Conservation (phyloP, 148 eudicot species). For the Heliamphora exappendiculata region DNA sequence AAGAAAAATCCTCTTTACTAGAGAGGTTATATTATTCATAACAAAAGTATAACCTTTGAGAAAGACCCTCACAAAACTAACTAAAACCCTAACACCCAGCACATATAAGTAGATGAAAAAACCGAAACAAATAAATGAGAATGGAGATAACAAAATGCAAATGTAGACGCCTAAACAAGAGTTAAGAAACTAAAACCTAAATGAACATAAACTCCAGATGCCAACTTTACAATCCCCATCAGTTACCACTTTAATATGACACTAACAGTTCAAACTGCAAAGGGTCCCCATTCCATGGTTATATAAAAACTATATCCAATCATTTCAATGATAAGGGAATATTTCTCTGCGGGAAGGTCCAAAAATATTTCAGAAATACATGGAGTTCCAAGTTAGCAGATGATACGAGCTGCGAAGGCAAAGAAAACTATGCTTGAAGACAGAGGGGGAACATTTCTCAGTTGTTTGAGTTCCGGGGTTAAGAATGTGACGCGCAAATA, state of each 20-base stretch:
- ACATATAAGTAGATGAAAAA: too few species aligned
- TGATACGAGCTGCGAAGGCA: not conserved
- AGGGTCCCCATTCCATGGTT: not conserved
- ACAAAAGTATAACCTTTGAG: too few species aligned
- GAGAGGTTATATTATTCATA: too few species aligned
- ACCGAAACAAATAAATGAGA: too few species aligned
- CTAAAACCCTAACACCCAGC: not conserved
- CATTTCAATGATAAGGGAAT: too few species aligned
- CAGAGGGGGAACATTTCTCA: not conserved
- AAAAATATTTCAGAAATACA: not conserved
- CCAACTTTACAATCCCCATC: not conserved
- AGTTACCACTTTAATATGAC: not conserved
- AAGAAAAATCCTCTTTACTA: too few species aligned
- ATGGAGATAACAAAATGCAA: too few species aligned
- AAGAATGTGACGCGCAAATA: not conserved
- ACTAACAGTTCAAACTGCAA: not conserved
- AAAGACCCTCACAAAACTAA: too few species aligned
- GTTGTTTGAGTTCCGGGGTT: not conserved
- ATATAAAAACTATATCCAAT: not conserved
- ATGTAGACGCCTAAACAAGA: too few species aligned
- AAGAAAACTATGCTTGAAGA: not conserved
- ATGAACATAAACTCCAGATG: not conserved
- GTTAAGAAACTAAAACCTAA: not conserved
- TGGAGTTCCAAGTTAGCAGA: not conserved
- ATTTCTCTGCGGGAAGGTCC: not conserved